Percentiles rank a stretch among this genome's conserved stretches.
These are phyloP conservation scores for Microdochium trichocladiopsis DNA, from an alignment of 2,329 filamentous ascomycete genomes.

Conservation along the genomic window DNA sequence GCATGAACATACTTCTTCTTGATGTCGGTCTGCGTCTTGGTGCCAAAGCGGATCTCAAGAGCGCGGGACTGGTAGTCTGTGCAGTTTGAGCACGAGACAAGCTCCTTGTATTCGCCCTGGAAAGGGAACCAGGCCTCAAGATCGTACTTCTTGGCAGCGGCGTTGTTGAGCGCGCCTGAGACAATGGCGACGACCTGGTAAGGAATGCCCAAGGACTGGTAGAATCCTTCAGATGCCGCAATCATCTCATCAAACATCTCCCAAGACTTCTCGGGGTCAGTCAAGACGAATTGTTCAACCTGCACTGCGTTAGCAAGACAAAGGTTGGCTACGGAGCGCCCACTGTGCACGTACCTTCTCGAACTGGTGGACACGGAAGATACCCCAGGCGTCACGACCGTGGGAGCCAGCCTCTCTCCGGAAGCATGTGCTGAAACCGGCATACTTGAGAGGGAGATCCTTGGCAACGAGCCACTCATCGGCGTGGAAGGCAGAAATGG, in stretches of 20 bases:
- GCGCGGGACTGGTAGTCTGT: constrained; percentile 95
- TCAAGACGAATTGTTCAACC: constrained; percentile 38
- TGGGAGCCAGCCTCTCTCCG: constrained; percentile 90
- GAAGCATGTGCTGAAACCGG: constrained; percentile 92
- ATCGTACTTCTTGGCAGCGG: constrained; percentile 87
- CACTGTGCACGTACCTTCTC: constrained; percentile 59
- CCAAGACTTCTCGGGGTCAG: constrained; percentile 87
- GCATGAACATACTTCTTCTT: constrained; percentile 95
- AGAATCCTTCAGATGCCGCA: constrained; percentile 84
- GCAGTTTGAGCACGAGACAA: constrained; percentile 97
- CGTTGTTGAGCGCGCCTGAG: constrained; percentile 90
- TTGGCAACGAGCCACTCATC: constrained; percentile 85
- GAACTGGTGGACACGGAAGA: constrained; percentile 97
- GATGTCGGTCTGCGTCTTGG: constrained; percentile 76
- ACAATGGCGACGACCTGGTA: constrained; percentile 93
- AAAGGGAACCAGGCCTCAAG: constrained; percentile 95
- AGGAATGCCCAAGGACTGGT: constrained; percentile 79
- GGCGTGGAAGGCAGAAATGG: constrained; percentile 85
- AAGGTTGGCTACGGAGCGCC: not conserved
- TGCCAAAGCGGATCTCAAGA: constrained; percentile 85
- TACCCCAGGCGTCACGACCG: constrained; percentile 91
- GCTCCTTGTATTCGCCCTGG: constrained; percentile 96
- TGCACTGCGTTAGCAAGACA: not conserved
- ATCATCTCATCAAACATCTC: constrained; percentile 94
- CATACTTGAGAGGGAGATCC: constrained; percentile 86